These are phyloP conservation scores for Helotiales sp. DNA, from an alignment of 2,329 filamentous ascomycete species.

Conservation along the genomic window DNA sequence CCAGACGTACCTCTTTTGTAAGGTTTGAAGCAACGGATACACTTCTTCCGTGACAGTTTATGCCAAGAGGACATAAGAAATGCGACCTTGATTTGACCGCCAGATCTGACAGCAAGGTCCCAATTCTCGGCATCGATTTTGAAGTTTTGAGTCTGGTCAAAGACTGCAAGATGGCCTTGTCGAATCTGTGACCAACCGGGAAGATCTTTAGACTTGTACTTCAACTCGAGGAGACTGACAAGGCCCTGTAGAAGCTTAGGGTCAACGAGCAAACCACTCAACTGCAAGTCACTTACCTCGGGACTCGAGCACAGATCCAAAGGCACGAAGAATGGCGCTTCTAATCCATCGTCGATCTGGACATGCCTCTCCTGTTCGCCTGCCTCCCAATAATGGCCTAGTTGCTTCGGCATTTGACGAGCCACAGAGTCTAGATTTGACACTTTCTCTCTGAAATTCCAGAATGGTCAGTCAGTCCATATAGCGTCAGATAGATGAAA, in stretches of 20 bases:
- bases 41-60: neutral
- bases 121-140: neutral
- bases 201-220: neutral
- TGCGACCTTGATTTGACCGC: conserved; percentile 5
- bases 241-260: neutral
- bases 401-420: conserved; percentile 9
- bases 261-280: too few species aligned
- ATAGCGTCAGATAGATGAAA: neutral
- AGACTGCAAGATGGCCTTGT: neutral
- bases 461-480: neutral
- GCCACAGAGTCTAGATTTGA: neutral
- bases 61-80: conserved; percentile 15
- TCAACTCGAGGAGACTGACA: neutral
- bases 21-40: conserved; percentile 14
- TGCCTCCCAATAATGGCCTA: conserved; percentile 15
- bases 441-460: neutral
- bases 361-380: neutral
- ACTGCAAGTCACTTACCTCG: neutral
- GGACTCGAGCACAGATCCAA: conserved; percentile 10
- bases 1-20: neutral
- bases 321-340: conserved; percentile 3
- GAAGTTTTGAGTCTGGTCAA: neutral
- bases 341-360: conserved; percentile 16
- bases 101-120: neutral
- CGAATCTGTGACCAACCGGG: neutral